Conservation (phyloP, 805 yeast genomes). For the Candida sonorensis region DNA sequence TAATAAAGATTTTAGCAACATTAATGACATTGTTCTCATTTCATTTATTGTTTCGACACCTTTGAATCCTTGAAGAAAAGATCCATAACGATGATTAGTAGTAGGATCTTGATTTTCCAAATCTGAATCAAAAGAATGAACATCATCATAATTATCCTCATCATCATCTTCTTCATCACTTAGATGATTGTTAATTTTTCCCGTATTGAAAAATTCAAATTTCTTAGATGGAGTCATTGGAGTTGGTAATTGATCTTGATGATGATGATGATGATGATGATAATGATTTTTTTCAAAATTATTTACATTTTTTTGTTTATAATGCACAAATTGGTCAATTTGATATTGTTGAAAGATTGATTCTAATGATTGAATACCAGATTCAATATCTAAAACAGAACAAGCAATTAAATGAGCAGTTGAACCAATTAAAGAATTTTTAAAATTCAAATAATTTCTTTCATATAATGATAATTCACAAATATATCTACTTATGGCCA, state of each 20-base stretch:
- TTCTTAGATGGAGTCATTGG: constrained; percentile 21
- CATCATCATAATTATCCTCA: constrained; percentile 8
- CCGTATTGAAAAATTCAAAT: constrained; percentile 10
- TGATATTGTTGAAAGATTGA: constrained; percentile 12
- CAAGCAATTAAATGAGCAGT: constrained; percentile 50
- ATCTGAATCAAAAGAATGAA: constrained; percentile 15
- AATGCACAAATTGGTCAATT: constrained; percentile 6
- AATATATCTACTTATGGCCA: constrained; percentile 47
- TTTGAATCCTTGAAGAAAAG: constrained; percentile 44
- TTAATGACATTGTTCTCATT: constrained; percentile 35
- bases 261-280: too few relatives aligned
- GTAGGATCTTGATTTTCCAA: constrained; percentile 33
- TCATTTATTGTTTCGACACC: constrained; percentile 31
- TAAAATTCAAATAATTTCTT: constrained; percentile 35
- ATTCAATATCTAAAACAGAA: constrained; percentile 42
- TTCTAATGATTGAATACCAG: constrained; percentile 33
- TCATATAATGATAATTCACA: constrained; percentile 50
- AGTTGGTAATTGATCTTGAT: constrained; percentile 15
- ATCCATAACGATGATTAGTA: constrained; percentile 33
- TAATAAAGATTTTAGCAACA: constrained; percentile 36
- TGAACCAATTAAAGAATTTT: constrained; percentile 39
- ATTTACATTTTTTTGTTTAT: too few relatives aligned
- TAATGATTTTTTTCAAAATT: too few relatives aligned
- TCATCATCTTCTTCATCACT: constrained; percentile 13
- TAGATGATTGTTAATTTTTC: too few relatives aligned